phyloP scores from a whole-genome alignment of 805 yeast genomes.

The Ogataea nonfermentans region DNA sequence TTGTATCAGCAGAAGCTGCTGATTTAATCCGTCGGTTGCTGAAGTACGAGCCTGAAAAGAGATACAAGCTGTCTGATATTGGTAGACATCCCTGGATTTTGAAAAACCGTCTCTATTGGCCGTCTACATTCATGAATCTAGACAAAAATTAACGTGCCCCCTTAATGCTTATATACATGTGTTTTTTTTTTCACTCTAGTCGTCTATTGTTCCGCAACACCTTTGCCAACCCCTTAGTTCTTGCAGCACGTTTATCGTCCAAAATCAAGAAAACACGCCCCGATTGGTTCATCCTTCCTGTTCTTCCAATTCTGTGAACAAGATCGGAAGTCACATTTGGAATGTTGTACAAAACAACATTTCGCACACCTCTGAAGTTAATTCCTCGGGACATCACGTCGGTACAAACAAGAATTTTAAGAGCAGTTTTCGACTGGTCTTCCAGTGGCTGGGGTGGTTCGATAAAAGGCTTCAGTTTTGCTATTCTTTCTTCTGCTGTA shows the following conservation, averaged over 20 bases:
- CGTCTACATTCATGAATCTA: constrained; percentile 13
- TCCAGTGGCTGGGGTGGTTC: constrained; percentile 51
- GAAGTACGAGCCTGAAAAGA: constrained; percentile 63
- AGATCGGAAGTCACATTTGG: constrained; percentile 84
- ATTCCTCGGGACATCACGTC: constrained; percentile 89
- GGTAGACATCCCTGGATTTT: constrained; percentile 81
- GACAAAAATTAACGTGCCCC: constrained; percentile 3
- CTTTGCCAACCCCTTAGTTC: constrained; percentile 79
- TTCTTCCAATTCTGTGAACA: constrained; percentile 90
- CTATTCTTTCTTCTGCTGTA: constrained; percentile 54
- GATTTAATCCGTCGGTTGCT: constrained; percentile 67
- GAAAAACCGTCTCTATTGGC: constrained; percentile 64
- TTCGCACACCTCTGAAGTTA: constrained; percentile 77
- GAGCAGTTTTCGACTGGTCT: constrained; percentile 30
- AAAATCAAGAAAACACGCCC: constrained; percentile 86
- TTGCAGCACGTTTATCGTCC: constrained; percentile 63
- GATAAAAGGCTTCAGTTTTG: constrained; percentile 60
- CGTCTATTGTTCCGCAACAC: constrained; percentile 54
- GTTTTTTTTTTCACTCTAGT: constrained; percentile 24
- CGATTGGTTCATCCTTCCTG: constrained; percentile 85
- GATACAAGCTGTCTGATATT: constrained; percentile 62
- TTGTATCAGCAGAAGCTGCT: constrained; percentile 68
- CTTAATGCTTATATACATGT: constrained; percentile 1
- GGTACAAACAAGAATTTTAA: constrained; percentile 80
- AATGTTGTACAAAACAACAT: constrained; percentile 79